Evolutionary conservation across 805 yeast species (phyloP).

Genomic region (Cyberlindnera sargentensis): DNA sequence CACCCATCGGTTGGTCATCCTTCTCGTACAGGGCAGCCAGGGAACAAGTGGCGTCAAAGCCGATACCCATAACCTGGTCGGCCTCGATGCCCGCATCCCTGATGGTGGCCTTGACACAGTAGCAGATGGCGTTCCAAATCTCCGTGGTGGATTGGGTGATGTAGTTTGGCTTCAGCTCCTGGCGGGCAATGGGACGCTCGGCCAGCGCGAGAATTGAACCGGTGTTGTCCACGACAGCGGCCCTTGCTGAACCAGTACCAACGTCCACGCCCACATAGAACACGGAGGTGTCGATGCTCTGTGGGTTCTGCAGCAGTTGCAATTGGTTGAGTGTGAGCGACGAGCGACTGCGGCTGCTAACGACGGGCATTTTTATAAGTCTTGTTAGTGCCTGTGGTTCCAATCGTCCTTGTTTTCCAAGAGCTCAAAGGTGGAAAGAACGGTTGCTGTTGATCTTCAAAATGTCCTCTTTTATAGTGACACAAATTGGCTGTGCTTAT

Average conservation of each 20-base stretch:
- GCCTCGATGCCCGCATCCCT: constrained; percentile 71
- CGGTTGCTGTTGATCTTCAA: too few species aligned
- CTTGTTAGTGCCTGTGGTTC: too few species aligned
- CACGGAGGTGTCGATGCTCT: constrained; percentile 23
- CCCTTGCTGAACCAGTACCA: constrained; percentile 98
- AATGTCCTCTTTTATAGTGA: too few species aligned
- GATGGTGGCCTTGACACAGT: constrained; percentile 69
- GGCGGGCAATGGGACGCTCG: constrained; percentile 72
- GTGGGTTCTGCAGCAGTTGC: constrained; percentile 21
- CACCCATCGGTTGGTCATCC: constrained; percentile 68
- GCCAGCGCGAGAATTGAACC: constrained; percentile 79
- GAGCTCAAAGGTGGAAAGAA: too few species aligned
- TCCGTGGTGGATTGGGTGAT: constrained; percentile 86
- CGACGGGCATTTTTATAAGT: background rate
- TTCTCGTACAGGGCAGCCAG: constrained; percentile 69
- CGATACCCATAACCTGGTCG: constrained; percentile 69
- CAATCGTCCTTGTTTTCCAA: too few species aligned
- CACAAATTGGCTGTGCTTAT: too few species aligned
- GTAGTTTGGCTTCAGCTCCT: constrained; percentile 62
- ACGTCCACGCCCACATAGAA: constrained; percentile 82
- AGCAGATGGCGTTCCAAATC: constrained; percentile 85
- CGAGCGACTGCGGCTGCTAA: constrained; percentile 19
- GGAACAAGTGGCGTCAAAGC: constrained; percentile 97
- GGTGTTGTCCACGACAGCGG: constrained; percentile 76
- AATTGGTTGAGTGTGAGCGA: constrained; percentile 23